These are phyloP conservation scores for Sporothrix curviconia DNA, from an alignment of 2,329 filamentous ascomycete genomes.

Conservation along the genomic window DNA sequence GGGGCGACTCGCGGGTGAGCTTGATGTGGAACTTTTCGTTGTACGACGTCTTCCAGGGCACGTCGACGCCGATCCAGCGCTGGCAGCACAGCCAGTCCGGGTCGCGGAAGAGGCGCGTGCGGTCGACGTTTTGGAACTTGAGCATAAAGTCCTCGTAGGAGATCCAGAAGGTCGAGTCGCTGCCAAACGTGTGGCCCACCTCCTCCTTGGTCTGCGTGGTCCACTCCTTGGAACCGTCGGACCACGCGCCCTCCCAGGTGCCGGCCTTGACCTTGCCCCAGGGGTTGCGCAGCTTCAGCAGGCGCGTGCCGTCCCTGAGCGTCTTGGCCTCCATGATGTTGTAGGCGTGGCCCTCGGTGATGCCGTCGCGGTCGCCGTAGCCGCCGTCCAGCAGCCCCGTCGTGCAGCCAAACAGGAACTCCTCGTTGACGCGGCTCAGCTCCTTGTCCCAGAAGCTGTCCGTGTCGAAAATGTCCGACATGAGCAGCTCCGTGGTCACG, in stretches of 20 bases:
- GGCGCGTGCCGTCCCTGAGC: slow-evolving; percentile 53
- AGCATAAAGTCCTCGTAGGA: slow-evolving; percentile 52
- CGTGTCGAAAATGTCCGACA: slow-evolving; percentile 65
- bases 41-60: slow-evolving; percentile 52
- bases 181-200: slow-evolving; percentile 66
- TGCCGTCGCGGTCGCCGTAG: slow-evolving; percentile 47
- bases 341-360: slow-evolving; percentile 54
- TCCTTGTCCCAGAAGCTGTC: slow-evolving; percentile 75
- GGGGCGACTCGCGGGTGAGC: slow-evolving; percentile 40
- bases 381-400: slow-evolving; percentile 43
- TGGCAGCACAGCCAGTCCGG: slow-evolving; percentile 48
- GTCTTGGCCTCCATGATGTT: slow-evolving; percentile 48
- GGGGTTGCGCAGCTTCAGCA: slow-evolving; percentile 63
- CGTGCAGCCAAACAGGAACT: slow-evolving; percentile 63
- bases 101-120: slow-evolving; percentile 49
- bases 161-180: slow-evolving; percentile 64
- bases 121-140: slow-evolving; percentile 52
- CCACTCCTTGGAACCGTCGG: slow-evolving; percentile 78
- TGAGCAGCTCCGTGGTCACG: slow-evolving; percentile 59
- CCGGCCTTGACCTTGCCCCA: slow-evolving; percentile 72
- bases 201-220: slow-evolving; percentile 70
- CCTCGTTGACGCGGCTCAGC: slow-evolving; percentile 68
- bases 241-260: slow-evolving; percentile 77
- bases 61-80: slow-evolving; percentile 35
- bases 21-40: slow-evolving; percentile 50